Evolutionary conservation across 495 filamentous ascomycete species (phyloP).

Genomic region (Xylaria nigripes): DNA sequence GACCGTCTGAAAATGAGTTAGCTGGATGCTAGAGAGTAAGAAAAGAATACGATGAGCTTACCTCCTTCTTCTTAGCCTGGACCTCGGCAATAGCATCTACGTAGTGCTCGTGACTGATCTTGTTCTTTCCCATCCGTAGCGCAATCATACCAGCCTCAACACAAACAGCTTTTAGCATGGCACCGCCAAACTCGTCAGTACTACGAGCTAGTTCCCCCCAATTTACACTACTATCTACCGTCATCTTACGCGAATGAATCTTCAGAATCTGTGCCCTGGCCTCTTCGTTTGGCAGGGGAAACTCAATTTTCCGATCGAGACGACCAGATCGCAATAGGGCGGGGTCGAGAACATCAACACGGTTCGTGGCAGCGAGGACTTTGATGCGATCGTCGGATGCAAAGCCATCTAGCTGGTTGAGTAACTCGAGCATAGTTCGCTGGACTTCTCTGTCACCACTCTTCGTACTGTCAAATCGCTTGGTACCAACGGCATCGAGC

Average conservation of each 20-base stretch:
- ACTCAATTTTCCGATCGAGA: constrained; percentile 98
- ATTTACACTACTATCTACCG: constrained; percentile 86
- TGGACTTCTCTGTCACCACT: constrained; percentile 97
- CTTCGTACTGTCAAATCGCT: constrained; percentile 99
- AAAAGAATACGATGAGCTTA: constrained; percentile 32
- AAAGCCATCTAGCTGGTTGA: constrained; percentile 98
- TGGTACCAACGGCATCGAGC: constrained; percentile 92
- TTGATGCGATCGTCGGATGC: constrained; percentile 99
- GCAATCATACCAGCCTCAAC: constrained; percentile 99
- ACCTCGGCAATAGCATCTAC: constrained; percentile 98
- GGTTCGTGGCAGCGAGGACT: constrained; percentile 95
- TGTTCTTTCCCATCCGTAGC: constrained; percentile 79
- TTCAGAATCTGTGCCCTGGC: constrained; percentile 92
- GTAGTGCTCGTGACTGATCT: constrained; percentile 97
- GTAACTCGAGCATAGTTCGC: constrained; percentile 95
- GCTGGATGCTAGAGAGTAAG: constrained; percentile 8
- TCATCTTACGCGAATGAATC: constrained; percentile 98
- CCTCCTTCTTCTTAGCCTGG: constrained; percentile 94
- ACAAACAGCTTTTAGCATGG: constrained; percentile 95
- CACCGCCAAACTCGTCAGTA: constrained; percentile 98
- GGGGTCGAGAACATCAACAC: constrained; percentile 94
- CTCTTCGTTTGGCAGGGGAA: constrained; percentile 98
- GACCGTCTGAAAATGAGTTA: constrained; percentile 41
- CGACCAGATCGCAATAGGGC: constrained; percentile 89
- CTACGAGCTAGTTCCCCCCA: constrained; percentile 92